Evolutionary conservation across 148 eudicot genomes (phyloP), one percentile per base, ranked within the genome.

Genomic region (Drosera capensis): DNA sequence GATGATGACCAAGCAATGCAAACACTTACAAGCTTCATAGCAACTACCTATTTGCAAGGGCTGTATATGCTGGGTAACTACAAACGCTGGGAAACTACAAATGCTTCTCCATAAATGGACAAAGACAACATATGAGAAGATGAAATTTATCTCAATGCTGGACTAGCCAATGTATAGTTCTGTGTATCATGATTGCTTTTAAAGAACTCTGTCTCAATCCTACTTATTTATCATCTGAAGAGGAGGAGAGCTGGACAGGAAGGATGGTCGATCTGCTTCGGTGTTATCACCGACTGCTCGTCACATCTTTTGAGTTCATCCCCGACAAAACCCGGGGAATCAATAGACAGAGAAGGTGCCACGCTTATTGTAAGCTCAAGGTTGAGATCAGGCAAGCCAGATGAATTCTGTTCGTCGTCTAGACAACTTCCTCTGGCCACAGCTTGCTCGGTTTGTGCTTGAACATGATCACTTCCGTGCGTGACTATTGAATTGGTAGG

Each of bases 311-410:
- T 31, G 1, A 19, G 21, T 8, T 47, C 51, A 28, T 28, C 31
- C 31, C 11, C 11, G 11, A 28, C 31, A 6, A 28, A 2, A 5
- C 25, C n/a, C 13, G 25, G 14, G 2, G 25, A 22, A 28, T 28
- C 31, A 28, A 28, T 6, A 0, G 28, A 43, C 3, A 25, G 46
- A 13, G 46, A 43, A 20, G 21, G n/a, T 7, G 17, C 43, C 46
- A 43, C 13, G 15, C 1, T 20, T 19, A 23, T 12, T 13, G 28
- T 47, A 28, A 47, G 51, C 11, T 47, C 51, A 16, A 47, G 51
- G 24, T 47, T 47, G 4, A 47, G 24, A 47, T 47, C 51, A 4
- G 51, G 51, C 51, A 47, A 29, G 18, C 30, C 38, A 11, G 7
- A 28, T 6, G 31, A 28, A 11, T 29, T 46, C 11, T 19, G 9